Percentiles rank a stretch among this genome's conserved stretches.
These are phyloP conservation scores for Thelonectria rubi DNA, from an alignment of 2,329 filamentous ascomycete genomes.

Conservation along the genomic window DNA sequence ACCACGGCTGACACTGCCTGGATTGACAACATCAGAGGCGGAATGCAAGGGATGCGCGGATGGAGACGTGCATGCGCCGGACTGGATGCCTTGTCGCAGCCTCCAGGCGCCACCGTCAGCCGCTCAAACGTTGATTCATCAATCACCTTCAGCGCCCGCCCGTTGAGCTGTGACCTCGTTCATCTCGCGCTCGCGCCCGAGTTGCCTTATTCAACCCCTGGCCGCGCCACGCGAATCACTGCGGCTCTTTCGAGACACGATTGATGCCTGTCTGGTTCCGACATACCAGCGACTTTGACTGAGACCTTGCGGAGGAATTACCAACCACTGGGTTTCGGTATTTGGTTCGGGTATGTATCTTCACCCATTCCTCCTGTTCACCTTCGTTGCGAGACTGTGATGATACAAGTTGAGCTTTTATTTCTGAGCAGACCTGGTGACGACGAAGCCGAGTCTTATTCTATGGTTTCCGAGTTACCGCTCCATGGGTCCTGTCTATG, in stretches of 20 bases:
- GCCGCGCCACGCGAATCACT: background rate
- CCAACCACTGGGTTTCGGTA: background rate
- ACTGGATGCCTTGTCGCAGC: constrained; percentile 28
- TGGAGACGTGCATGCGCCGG: constrained; percentile 16
- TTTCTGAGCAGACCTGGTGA: constrained; percentile 46
- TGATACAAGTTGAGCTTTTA: constrained; percentile 54
- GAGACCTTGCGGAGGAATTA: background rate
- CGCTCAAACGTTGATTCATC: constrained; percentile 16
- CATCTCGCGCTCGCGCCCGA: constrained; percentile 21
- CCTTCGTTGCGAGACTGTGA: constrained; percentile 42
- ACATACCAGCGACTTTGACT: background rate
- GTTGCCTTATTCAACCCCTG: constrained; percentile 5
- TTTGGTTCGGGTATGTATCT: constrained; percentile 2
- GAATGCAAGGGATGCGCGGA: constrained; percentile 20
- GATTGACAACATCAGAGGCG: constrained; percentile 4
- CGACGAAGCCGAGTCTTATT: constrained; percentile 59
- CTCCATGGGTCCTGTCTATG: constrained; percentile 43
- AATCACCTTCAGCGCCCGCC: background rate
- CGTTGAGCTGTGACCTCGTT: constrained; percentile 1
- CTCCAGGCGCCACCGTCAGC: constrained; percentile 24
- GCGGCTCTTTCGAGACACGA: background rate
- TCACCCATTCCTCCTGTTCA: background rate
- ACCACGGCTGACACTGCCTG: background rate
- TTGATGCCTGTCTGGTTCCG: background rate
- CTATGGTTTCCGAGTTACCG: constrained; percentile 57